Evolutionary conservation across 352 stramenopile genomes (phyloP).

Genomic region (Phytophthora crassamura): DNA sequence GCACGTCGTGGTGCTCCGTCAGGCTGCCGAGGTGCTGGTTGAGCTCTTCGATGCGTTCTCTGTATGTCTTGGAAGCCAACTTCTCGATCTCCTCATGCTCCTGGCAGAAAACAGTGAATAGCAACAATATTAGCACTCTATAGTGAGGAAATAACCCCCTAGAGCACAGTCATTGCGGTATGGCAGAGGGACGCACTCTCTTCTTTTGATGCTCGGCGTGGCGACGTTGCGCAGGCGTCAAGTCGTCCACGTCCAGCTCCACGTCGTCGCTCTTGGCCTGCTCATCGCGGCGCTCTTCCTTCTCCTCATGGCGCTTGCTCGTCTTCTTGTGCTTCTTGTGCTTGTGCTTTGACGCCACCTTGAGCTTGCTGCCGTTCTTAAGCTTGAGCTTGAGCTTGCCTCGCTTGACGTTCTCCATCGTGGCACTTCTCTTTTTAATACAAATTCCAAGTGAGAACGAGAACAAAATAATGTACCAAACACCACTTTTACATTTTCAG

Average conservation of each 20-base stretch:
- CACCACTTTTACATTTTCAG: background rate
- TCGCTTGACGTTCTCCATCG: constrained; percentile 83
- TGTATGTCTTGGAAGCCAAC: constrained; percentile 87
- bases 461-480: background rate
- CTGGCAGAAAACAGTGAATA: constrained; percentile 29
- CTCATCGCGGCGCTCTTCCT: constrained; percentile 28
- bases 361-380: constrained; percentile 68
- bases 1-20: constrained; percentile 99
- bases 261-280: constrained; percentile 25
- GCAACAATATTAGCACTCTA: constrained; percentile 1
- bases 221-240: constrained; percentile 80
- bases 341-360: constrained; percentile 57
- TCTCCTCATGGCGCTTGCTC: constrained; percentile 45
- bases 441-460: background rate
- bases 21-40: constrained; percentile 96
- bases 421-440: background rate
- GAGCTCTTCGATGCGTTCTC: constrained; percentile 96
- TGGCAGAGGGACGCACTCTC: constrained; percentile 48
- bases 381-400: constrained; percentile 86
- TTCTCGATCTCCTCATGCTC: constrained; percentile 90
- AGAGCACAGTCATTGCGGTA: no score
- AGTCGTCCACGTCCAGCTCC: constrained; percentile 48
- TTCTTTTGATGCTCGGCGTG: constrained; percentile 86
- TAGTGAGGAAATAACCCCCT: no score
- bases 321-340: constrained; percentile 67